These are phyloP conservation scores for Gyrodon lividus DNA, from an alignment of 768 basidiomycete genomes.

Conservation along the genomic window DNA sequence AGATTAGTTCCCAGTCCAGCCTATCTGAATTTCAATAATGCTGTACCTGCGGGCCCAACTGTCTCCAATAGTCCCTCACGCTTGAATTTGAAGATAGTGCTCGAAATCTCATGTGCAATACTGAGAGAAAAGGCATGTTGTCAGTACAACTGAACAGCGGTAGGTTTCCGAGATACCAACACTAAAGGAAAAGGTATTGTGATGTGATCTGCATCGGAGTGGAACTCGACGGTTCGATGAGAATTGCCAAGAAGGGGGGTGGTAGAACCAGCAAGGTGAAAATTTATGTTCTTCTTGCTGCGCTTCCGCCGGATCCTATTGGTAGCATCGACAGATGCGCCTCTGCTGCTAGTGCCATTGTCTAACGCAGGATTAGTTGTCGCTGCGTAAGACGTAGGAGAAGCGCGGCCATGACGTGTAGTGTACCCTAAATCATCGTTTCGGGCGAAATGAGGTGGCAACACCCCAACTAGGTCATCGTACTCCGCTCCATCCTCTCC, in stretches of 20 bases:
- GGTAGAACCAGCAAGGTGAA: slow-evolving; percentile 31
- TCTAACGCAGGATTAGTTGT: slow-evolving; percentile 35
- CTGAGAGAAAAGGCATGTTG: slow-evolving; percentile 34
- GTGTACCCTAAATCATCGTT: slow-evolving; percentile 44
- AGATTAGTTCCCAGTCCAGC: slow-evolving; percentile 2
- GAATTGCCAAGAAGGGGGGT: slow-evolving; percentile 65
- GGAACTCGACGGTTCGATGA: slow-evolving; percentile 59
- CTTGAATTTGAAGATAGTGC: slow-evolving; percentile 69
- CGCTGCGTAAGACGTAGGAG: slow-evolving; percentile 42
- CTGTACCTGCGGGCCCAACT: slow-evolving; percentile 79
- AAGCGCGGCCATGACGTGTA: slow-evolving; percentile 30
- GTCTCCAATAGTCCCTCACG: slow-evolving; percentile 83
- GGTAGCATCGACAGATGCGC: slow-evolving; percentile 47
- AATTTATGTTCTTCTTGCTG: slow-evolving; percentile 52
- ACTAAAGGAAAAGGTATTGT: slow-evolving; percentile 82
- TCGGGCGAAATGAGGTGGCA: slow-evolving; percentile 60
- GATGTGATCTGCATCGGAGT: slow-evolving; percentile 52
- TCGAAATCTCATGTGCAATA: slow-evolving; percentile 78
- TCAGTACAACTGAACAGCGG: background rate
- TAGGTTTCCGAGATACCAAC: slow-evolving; percentile 38
- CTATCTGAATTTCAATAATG: background rate
- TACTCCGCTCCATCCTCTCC: slow-evolving; percentile 76
- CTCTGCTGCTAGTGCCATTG: slow-evolving; percentile 14
- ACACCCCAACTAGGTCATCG: slow-evolving; percentile 62
- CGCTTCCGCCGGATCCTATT: slow-evolving; percentile 72